phyloP scores from a whole-genome alignment of 306 rosid species.

The Albizia julibrissin region DNA sequence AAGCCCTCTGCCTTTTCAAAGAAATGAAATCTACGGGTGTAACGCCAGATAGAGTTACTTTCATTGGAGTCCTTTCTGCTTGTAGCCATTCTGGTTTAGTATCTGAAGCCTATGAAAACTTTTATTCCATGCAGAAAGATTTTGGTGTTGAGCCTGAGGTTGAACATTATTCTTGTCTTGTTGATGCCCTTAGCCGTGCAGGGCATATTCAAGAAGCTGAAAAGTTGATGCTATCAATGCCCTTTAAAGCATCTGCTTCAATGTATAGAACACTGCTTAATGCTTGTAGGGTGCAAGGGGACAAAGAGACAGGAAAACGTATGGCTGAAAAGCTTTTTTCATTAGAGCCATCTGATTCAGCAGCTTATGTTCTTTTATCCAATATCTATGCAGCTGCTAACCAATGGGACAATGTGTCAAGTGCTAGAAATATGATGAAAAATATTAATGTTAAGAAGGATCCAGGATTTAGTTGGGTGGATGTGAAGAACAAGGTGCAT shows the following conservation, averaged over 20 bases:
- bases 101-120: neutral
- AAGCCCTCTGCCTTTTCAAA: neutral
- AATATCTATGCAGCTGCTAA: neutral
- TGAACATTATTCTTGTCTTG: slow-evolving; percentile 4
- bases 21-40: neutral
- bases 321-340: neutral
- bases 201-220: neutral
- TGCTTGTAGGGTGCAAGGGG: neutral
- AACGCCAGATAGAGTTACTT: neutral
- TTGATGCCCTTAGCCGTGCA: slow-evolving; percentile 3
- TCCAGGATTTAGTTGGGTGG: neutral
- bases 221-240: neutral
- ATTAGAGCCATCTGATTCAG: neutral
- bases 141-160: neutral
- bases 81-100: slow-evolving; percentile 5
- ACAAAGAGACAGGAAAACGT: slow-evolving; percentile 6
- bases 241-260: neutral
- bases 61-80: neutral
- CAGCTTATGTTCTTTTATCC: slow-evolving; percentile 2
- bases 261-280: slow-evolving; percentile 2
- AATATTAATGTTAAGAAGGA: neutral
- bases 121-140: neutral
- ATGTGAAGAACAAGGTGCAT: slow-evolving; percentile 70
- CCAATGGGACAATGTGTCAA: neutral
- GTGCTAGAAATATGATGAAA: slow-evolving; percentile 3